A percentile compares a stretch with the other conserved stretches of the same genome.
These are phyloP conservation scores for Suillus variegatus DNA, from an alignment of 768 basidiomycete species.

Conservation along the genomic window DNA sequence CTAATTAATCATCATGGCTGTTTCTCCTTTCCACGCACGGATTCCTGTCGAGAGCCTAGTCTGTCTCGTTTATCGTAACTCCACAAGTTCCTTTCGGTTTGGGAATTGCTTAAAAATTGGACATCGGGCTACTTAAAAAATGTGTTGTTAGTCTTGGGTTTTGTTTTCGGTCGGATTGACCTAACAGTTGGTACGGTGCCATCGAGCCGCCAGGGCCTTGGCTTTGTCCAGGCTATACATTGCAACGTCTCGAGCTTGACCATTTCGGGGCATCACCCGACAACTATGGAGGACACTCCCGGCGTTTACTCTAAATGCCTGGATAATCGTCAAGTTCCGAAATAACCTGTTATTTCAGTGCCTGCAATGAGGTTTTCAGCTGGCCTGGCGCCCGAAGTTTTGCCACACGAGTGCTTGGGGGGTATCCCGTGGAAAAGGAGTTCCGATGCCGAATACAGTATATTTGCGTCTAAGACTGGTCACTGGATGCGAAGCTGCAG, in stretches of 20 bases:
- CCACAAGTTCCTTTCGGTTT: background rate
- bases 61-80: background rate
- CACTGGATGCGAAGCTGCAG: background rate
- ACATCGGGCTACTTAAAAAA: background rate
- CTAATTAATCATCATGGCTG: background rate
- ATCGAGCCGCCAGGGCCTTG: slow-evolving; percentile 1
- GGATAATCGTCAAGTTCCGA: background rate
- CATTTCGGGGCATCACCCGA: background rate
- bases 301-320: slow-evolving; percentile 1
- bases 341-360: background rate
- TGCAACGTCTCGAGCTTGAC: slow-evolving; percentile 2
- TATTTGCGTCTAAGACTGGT: background rate
- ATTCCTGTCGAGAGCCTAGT: background rate
- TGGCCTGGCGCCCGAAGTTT: background rate
- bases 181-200: slow-evolving; percentile 2
- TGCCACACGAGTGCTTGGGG: background rate
- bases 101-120: background rate
- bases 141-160: background rate
- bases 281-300: background rate
- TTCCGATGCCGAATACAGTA: background rate
- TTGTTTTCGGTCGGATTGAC: background rate
- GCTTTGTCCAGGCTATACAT: background rate
- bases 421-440: slow-evolving; percentile 2
- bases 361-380: background rate
- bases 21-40: slow-evolving; percentile 1